Percentiles rank a stretch among this genome's conserved stretches.
Evolutionary conservation across 2,329 filamentous ascomycete genomes (phyloP).

Genomic region (Hymenoscyphus repandus): DNA sequence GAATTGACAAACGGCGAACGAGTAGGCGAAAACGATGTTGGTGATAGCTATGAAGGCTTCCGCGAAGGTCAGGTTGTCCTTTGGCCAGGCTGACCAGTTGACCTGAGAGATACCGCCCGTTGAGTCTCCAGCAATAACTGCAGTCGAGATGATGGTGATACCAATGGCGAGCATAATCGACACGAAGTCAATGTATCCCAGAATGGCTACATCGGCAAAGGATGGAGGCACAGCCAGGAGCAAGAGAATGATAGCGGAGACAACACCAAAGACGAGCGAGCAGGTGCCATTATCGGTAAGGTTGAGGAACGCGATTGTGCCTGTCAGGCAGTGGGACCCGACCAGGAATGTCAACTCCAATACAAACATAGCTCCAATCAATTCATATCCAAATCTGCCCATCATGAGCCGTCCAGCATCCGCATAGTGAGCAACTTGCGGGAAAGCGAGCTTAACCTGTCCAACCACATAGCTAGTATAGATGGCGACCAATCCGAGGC

Average conservation of each 20-base stretch:
- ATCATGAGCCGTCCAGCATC: conserved; percentile 51
- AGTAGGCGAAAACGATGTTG: conserved; percentile 58
- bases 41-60: conserved; percentile 45
- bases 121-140: conserved; percentile 30
- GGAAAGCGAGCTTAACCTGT: conserved; percentile 28
- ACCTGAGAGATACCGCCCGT: conserved; percentile 4
- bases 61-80: conserved; percentile 34
- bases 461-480: conserved; percentile 39
- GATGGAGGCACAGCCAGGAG: conserved; percentile 52
- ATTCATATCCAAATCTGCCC: conserved; percentile 45
- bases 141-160: conserved; percentile 52
- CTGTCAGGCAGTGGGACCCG: conserved; percentile 55
- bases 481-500: conserved; percentile 33
- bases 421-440: conserved; percentile 33
- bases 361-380: conserved; percentile 46
- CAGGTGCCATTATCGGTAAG: conserved; percentile 50
- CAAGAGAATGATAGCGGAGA: conserved; percentile 47
- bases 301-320: conserved; percentile 54
- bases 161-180: conserved; percentile 51
- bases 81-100: conserved; percentile 25
- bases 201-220: conserved; percentile 48
- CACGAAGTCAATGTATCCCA: conserved; percentile 50
- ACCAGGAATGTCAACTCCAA: conserved; percentile 57
- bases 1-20: conserved; percentile 30
- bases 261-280: conserved; percentile 48